phyloP scores from a whole-genome alignment of 345 rosid species.

The Camelina hispida region DNA sequence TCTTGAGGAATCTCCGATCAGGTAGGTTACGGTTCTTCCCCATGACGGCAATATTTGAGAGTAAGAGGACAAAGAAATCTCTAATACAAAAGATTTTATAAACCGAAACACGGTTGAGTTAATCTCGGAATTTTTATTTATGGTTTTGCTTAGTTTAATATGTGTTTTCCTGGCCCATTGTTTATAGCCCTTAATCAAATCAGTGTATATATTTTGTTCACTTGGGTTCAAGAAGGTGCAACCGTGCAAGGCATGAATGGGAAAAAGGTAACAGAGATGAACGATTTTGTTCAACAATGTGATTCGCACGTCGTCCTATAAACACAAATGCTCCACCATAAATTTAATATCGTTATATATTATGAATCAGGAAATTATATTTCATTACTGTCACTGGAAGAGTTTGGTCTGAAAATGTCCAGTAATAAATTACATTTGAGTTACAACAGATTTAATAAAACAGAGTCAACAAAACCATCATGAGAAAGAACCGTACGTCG shows the following conservation, averaged over 20 bases:
- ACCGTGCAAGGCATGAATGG: not conserved
- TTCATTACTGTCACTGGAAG: not conserved
- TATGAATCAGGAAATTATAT: not conserved
- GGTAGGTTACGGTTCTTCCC: too few species aligned
- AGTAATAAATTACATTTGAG: too few species aligned
- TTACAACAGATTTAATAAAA: too few species aligned
- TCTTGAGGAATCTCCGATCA: too few species aligned
- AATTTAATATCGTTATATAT: not conserved
- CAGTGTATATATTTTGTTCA: not conserved
- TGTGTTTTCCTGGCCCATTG: too few species aligned
- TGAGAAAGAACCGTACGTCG: constrained; percentile 15
- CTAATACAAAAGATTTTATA: too few species aligned
- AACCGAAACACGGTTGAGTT: too few species aligned
- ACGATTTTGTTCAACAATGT: not conserved
- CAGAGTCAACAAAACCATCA: constrained; percentile 2
- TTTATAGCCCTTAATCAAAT: too few species aligned
- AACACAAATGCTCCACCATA: not conserved
- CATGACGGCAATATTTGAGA: too few species aligned
- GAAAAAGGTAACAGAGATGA: not conserved
- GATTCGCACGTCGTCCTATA: constrained; percentile 2
- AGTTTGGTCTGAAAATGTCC: not conserved
- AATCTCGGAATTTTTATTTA: too few species aligned
- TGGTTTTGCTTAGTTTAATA: too few species aligned
- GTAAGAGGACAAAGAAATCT: too few species aligned
- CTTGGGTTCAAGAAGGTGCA: not conserved